A percentile compares a stretch with the other conserved stretches of the same genome.
These are phyloP conservation scores for Chytriomyces sp. DNA, from an alignment of 192 early-diverging fungal species.

Conservation along the genomic window DNA sequence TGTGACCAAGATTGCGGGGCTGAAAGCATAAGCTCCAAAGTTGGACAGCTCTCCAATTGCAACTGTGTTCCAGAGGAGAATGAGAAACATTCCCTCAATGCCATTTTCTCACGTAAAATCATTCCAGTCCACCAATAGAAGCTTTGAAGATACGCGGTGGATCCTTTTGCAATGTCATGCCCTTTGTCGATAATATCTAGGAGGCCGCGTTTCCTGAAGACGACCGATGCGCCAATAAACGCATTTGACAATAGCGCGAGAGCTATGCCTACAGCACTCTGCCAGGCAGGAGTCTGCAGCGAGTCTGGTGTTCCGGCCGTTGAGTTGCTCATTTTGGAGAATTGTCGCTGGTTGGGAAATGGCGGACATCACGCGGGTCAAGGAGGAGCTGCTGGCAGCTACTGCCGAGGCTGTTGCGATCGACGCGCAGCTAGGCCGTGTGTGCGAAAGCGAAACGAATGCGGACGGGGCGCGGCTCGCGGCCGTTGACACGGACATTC, in stretches of 20 bases:
- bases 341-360: no score
- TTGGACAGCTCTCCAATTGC: constrained; percentile 91
- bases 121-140: constrained; percentile 89
- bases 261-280: constrained; percentile 66
- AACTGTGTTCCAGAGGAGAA: constrained; percentile 53
- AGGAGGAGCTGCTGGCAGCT: background rate
- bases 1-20: constrained; percentile 92
- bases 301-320: background rate
- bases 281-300: constrained; percentile 14
- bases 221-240: constrained; percentile 84
- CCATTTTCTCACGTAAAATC: constrained; percentile 58
- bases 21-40: constrained; percentile 95
- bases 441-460: background rate
- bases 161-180: constrained; percentile 30
- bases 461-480: background rate
- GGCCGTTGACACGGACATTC: background rate
- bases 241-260: constrained; percentile 80
- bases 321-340: no score
- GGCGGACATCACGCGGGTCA: no score
- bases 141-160: constrained; percentile 73
- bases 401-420: background rate
- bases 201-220: constrained; percentile 85
- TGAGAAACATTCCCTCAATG: background rate
- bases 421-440: background rate
- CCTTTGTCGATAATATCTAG: constrained; percentile 52